Evolutionary conservation across 1,139 yeast genomes (phyloP), one percentile per base, ranked within the genome.

Genomic region (Taphrina sp.): DNA sequence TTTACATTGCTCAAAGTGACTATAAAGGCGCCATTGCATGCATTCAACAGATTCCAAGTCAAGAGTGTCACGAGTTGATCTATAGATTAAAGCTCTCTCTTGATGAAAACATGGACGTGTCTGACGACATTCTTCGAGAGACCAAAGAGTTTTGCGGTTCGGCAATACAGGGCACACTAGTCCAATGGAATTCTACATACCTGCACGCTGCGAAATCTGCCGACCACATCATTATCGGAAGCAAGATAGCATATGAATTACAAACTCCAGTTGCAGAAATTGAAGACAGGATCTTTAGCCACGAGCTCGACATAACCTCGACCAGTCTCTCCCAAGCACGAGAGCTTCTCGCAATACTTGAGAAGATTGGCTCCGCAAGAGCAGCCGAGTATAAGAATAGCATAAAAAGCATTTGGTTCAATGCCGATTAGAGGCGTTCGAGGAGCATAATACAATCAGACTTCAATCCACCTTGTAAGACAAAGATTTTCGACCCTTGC

Each of bases 1-100:
- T 43, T 4, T 33, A 31, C 16, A 43, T 43, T 2, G 47, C 29
- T 12, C 47, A 43, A 43, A 26, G 28, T 12, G 47, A 29, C 5
- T 29, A 31, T 17, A 22, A 2, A 8, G 19, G 20, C 8, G 47
- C 47, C 1, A 3, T 19, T 5, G 29, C 24, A 20, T 1, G 5
- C 5, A 7, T 43, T 7, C 14, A 31, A 16, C n/a, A 43, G 17
- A 10, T 43, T 3, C 19, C 36, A 3, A 29, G 20, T 8, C 5
- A 16, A 10, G 26, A 17, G n/a, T 5, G 34, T 7, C 47, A 43
- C 16, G 19, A 16, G 12, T 31, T 31, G 38, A 2, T 31, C 14
- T 43, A n/a, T 14, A 14, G 20, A 17, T 19, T 43, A 19, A 14
- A 8, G 7, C 24, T 7, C 7, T 29, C 38, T n/a, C 29, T n/a